phyloP scores from a whole-genome alignment of 768 basidiomycete species.

The Leccinum pellstonianum region DNA sequence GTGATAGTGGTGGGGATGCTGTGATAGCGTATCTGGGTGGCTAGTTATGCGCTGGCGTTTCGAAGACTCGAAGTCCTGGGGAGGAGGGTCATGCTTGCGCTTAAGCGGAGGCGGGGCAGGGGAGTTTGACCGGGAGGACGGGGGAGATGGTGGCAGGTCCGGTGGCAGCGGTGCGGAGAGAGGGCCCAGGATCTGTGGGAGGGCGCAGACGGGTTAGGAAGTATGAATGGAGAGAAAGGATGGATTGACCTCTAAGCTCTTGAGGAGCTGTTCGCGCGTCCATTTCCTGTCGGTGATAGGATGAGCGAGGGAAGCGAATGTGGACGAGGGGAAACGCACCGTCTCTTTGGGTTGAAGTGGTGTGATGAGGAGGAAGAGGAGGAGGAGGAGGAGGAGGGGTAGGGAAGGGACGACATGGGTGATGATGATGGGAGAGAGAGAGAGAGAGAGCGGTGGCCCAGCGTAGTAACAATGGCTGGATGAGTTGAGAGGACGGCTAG shows the following conservation, averaged over 20 bases:
- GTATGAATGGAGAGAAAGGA: not conserved
- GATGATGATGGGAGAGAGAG: conserved; percentile 36
- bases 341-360: conserved; percentile 31
- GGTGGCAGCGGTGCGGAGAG: conserved; percentile 42
- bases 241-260: conserved; percentile 38
- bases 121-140: conserved; percentile 43
- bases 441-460: conserved; percentile 35
- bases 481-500: conserved; percentile 33
- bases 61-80: conserved; percentile 26
- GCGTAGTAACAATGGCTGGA: conserved; percentile 44
- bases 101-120: conserved; percentile 37
- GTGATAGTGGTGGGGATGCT: conserved; percentile 31
- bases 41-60: conserved; percentile 34
- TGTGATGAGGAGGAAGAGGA: conserved; percentile 15
- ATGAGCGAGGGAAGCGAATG: conserved; percentile 15
- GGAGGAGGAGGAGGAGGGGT: conserved; percentile 25
- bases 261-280: conserved; percentile 40
- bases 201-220: conserved; percentile 18
- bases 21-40: conserved; percentile 26
- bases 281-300: conserved; percentile 32
- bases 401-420: conserved; percentile 31
- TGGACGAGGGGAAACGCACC: conserved; percentile 26
- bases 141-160: conserved; percentile 46
- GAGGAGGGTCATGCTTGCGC: conserved; percentile 35
- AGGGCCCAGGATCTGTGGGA: conserved; percentile 40